Evolutionary conservation across 108 stramenopile species (phyloP).

Genomic region (Craspedostauros australis): DNA sequence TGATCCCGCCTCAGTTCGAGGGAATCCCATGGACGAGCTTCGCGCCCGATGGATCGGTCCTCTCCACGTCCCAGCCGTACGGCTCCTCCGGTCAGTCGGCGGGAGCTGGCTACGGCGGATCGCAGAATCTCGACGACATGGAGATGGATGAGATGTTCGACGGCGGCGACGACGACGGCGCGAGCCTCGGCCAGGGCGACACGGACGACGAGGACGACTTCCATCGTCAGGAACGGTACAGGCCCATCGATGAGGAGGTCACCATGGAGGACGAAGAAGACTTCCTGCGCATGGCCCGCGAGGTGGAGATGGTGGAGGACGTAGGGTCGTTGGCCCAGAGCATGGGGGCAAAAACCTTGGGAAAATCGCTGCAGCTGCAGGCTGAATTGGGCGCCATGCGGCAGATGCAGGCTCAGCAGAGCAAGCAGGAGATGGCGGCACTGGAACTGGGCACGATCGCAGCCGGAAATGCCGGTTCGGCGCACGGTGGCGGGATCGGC

Average conservation of each 20-base stretch:
- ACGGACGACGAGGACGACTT: conserved; percentile 57
- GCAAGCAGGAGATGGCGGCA: background rate
- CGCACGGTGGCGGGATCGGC: conserved; percentile 60
- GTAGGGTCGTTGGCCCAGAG: conserved; percentile 77
- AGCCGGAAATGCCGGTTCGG: conserved; percentile 1
- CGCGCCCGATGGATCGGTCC: conserved; percentile 18
- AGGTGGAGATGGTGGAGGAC: conserved; percentile 88
- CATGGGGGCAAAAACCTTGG: conserved; percentile 76
- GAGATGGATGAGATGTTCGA: conserved; percentile 77
- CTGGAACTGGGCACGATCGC: conserved; percentile 21
- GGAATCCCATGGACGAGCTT: conserved; percentile 72
- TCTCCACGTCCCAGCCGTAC: conserved; percentile 7
- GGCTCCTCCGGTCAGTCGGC: background rate
- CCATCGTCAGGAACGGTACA: conserved; percentile 44
- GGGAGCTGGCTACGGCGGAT: background rate
- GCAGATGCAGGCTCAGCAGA: conserved; percentile 1
- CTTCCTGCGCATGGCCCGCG: conserved; percentile 52
- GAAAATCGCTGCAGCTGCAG: conserved; percentile 66
- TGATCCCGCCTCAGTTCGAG: conserved; percentile 78
- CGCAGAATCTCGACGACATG: conserved; percentile 66
- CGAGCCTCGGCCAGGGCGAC: conserved; percentile 29
- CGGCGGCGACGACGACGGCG: conserved; percentile 38
- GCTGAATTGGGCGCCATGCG: conserved; percentile 36
- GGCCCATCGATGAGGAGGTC: conserved; percentile 56
- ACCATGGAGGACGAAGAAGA: conserved; percentile 67